Evolutionary conservation across 352 stramenopile species (phyloP).

Genomic region (Phytopythium vexans): DNA sequence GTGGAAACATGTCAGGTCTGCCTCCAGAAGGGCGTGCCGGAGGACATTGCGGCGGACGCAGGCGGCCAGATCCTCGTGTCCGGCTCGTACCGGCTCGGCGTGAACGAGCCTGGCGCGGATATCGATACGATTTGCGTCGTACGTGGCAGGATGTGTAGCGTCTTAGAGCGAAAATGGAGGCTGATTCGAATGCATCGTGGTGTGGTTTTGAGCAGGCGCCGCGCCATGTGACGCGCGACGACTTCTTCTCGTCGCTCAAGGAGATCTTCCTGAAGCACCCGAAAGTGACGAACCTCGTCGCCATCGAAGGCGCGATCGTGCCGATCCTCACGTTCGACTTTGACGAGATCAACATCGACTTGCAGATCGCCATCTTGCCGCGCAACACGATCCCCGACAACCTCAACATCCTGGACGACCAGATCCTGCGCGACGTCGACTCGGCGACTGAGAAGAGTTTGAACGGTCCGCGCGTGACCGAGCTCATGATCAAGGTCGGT

Average conservation of each 20-base stretch:
- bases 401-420: constrained; percentile 90
- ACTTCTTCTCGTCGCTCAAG: constrained; percentile 95
- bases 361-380: constrained; percentile 96
- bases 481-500: constrained; percentile 86
- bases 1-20: constrained; percentile 32
- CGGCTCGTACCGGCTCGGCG: constrained; percentile 93
- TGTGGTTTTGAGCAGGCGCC: constrained; percentile 53
- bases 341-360: constrained; percentile 98
- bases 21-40: constrained; percentile 75
- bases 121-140: constrained; percentile 97
- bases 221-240: constrained; percentile 92
- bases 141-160: background rate
- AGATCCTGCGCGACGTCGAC: constrained; percentile 84
- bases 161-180: background rate
- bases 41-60: constrained; percentile 82
- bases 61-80: constrained; percentile 89
- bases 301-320: constrained; percentile 91
- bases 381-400: constrained; percentile 88
- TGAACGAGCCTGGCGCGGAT: constrained; percentile 97
- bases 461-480: constrained; percentile 89
- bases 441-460: constrained; percentile 87
- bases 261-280: constrained; percentile 91
- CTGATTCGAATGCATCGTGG: background rate
- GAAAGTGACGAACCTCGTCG: constrained; percentile 87
- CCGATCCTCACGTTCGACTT: constrained; percentile 99